Evolutionary conservation across 2,329 filamentous ascomycete genomes (phyloP).

Genomic region (Verticillium nonalfalfae): DNA sequence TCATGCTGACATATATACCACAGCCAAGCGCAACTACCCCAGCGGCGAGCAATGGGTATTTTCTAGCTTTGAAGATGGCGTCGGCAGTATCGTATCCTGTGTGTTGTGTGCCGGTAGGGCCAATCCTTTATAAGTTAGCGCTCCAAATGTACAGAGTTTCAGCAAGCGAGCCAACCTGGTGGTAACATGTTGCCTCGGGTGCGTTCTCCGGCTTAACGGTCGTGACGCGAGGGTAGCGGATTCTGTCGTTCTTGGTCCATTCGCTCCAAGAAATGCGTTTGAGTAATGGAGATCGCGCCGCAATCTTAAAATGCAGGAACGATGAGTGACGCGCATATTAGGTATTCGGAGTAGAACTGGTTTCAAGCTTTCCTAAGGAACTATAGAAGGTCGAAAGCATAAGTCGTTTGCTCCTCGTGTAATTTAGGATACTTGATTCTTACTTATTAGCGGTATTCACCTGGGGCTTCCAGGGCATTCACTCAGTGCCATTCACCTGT

Average conservation of each 20-base stretch:
- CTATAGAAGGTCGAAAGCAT: too few relatives aligned
- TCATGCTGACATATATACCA: slow-evolving; percentile 8
- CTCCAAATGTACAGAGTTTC: background rate
- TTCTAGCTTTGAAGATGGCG: slow-evolving; percentile 8
- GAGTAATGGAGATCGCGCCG: background rate
- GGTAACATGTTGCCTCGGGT: background rate
- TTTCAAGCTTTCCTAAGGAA: too few relatives aligned
- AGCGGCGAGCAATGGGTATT: slow-evolving; percentile 6
- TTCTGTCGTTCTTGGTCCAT: background rate
- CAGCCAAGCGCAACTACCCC: slow-evolving; percentile 8
- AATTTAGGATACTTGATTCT: too few relatives aligned
- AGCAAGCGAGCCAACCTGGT: background rate
- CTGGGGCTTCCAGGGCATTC: too few relatives aligned
- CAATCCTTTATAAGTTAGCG: background rate
- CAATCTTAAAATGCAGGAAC: background rate
- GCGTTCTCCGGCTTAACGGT: background rate
- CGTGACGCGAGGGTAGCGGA: background rate
- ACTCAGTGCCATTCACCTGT: too few relatives aligned
- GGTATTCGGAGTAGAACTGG: too few relatives aligned
- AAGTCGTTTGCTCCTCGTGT: too few relatives aligned
- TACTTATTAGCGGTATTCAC: too few relatives aligned
- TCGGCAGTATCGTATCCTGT: slow-evolving; percentile 6
- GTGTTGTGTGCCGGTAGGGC: background rate
- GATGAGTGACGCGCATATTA: background rate
- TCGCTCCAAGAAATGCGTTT: background rate